Percentiles rank a stretch among this genome's conserved stretches.
phyloP scores from a whole-genome alignment of 441 rosid genomes.

The Pelargonium citronellum region DNA sequence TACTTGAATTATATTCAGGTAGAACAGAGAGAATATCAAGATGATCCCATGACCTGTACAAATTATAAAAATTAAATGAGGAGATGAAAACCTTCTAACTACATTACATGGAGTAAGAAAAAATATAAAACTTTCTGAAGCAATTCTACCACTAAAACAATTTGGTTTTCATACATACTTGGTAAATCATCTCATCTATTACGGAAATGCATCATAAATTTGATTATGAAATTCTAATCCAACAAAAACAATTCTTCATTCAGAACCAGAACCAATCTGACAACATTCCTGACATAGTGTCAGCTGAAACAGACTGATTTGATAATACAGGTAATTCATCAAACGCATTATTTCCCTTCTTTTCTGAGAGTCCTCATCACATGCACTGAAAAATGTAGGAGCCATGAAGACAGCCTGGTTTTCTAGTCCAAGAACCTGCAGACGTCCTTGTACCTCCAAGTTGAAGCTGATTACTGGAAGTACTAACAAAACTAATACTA shows the following conservation, averaged over 20 bases:
- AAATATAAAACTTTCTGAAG: neutral
- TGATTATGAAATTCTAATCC: neutral
- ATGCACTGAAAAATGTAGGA: no score
- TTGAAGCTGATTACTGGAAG: no score
- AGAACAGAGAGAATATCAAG: conserved; percentile 73
- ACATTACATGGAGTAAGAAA: neutral
- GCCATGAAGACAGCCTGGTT: no score
- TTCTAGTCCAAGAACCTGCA: no score
- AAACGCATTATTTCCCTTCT: neutral
- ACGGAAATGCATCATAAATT: no score
- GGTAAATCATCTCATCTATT: neutral
- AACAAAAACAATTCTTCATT: neutral
- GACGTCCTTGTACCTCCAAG: no score
- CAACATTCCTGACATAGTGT: neutral
- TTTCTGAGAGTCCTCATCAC: no score
- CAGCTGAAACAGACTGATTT: neutral
- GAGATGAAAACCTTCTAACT: neutral
- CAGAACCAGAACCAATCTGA: neutral
- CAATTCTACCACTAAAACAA: neutral
- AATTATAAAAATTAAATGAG: neutral
- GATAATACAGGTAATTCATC: neutral
- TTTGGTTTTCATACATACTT: neutral
- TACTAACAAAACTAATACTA: no score
- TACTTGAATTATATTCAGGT: conserved; percentile 78
- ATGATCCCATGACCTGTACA: conserved; percentile 96